Percentiles rank a stretch among this genome's conserved stretches.
phyloP scores from a whole-genome alignment of 169 alveolate genomes.

The Blepharisma undulans region DNA sequence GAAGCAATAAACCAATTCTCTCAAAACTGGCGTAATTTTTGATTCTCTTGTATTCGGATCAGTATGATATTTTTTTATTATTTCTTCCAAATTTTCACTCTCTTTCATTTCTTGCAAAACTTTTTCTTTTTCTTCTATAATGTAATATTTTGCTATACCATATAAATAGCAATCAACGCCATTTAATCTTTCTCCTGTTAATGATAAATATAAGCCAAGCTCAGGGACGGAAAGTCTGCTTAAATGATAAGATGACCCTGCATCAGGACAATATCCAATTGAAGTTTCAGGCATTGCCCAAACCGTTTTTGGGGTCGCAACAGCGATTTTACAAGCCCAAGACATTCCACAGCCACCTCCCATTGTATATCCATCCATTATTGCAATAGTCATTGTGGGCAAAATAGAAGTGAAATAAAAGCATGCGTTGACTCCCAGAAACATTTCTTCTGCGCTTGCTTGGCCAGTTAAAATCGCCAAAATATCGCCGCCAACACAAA shows the following conservation, averaged over 20 bases:
- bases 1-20: slow-evolving; percentile 55
- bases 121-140: slow-evolving; percentile 37
- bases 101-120: background rate
- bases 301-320: slow-evolving; percentile 85
- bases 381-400: slow-evolving; percentile 7
- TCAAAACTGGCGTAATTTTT: background rate
- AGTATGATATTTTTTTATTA: background rate
- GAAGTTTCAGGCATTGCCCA: slow-evolving; percentile 91
- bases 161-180: slow-evolving; percentile 72
- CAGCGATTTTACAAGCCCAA: slow-evolving; percentile 75
- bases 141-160: slow-evolving; percentile 84
- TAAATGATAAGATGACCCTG: slow-evolving; percentile 84
- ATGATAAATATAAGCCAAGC: slow-evolving; percentile 78
- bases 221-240: slow-evolving; percentile 62
- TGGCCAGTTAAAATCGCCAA: slow-evolving; percentile 56
- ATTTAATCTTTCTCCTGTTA: slow-evolving; percentile 84
- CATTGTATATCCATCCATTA: slow-evolving; percentile 86
- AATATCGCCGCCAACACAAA: slow-evolving; percentile 91
- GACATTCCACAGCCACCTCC: slow-evolving; percentile 93
- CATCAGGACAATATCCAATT: slow-evolving; percentile 89
- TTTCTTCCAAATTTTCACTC: background rate
- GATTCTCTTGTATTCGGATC: background rate
- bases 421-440: slow-evolving; percentile 59
- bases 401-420: slow-evolving; percentile 65
- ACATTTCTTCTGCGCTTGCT: slow-evolving; percentile 49